phyloP scores from a whole-genome alignment of 108 stramenopile genomes.

The Pelagomonas calceolata region DNA sequence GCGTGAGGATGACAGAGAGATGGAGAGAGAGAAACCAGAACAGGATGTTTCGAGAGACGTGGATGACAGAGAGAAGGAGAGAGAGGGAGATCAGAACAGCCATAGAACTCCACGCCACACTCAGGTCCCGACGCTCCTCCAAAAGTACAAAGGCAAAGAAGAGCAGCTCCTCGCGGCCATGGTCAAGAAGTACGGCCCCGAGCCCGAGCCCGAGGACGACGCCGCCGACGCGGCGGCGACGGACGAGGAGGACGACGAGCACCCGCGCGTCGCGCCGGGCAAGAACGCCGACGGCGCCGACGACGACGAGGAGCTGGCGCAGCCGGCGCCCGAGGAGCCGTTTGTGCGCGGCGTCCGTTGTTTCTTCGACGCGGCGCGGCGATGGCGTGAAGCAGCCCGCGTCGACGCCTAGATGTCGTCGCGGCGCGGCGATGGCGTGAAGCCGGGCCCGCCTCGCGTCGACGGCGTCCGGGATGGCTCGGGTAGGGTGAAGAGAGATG shows the following conservation, averaged over 20 bases:
- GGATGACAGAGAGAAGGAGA: background rate
- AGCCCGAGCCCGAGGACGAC: constrained; percentile 36
- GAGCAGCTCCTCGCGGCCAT: constrained; percentile 72
- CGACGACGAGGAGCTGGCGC: constrained; percentile 20
- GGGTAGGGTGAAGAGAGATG: constrained; percentile 24
- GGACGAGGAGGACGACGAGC: constrained; percentile 9
- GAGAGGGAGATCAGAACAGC: no score
- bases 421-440: no score
- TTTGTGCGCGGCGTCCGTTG: no score
- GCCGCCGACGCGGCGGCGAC: no score
- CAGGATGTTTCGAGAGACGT: background rate
- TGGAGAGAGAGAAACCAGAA: background rate
- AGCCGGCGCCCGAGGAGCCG: background rate
- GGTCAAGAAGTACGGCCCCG: constrained; percentile 72
- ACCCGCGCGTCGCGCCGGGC: background rate
- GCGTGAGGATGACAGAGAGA: constrained; percentile 27
- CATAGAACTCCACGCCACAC: no score
- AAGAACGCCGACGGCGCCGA: constrained; percentile 1
- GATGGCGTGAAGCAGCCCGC: no score
- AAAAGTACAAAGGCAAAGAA: constrained; percentile 76
- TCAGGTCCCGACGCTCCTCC: constrained; percentile 49
- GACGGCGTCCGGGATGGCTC: no score
- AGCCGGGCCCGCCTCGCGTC: background rate
- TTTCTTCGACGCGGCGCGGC: no score
- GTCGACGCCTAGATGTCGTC: no score